These are phyloP conservation scores for Leccinum subatratum DNA, from an alignment of 1,284 basidiomycete genomes.

Conservation along the genomic window DNA sequence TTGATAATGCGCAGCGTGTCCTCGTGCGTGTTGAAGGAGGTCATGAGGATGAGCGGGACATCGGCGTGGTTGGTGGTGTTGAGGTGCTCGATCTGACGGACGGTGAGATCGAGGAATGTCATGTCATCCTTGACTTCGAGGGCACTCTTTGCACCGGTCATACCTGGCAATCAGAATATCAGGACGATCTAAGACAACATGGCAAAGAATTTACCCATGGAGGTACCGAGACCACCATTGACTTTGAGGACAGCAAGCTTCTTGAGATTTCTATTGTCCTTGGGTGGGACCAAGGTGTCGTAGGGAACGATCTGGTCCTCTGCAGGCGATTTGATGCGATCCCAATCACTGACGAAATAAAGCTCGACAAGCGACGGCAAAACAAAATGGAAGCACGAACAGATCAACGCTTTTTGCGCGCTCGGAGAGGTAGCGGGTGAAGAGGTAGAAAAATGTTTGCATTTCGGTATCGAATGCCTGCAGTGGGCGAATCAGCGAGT, in stretches of 20 bases:
- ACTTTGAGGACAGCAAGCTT: slow-evolving; percentile 99
- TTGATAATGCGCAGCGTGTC: slow-evolving; percentile 98
- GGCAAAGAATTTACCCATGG: slow-evolving; percentile 66
- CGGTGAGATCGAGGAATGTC: slow-evolving; percentile 98
- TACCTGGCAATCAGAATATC: slow-evolving; percentile 45
- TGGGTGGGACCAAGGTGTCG: slow-evolving; percentile 59
- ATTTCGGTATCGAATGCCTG: slow-evolving; percentile 97
- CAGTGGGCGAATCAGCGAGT: slow-evolving; percentile 15
- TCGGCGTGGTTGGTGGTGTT: slow-evolving; percentile 71
- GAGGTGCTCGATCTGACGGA: slow-evolving; percentile 92
- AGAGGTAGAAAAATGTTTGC: slow-evolving; percentile 98
- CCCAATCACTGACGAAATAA: slow-evolving; percentile 76
- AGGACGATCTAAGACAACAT: slow-evolving; percentile 2
- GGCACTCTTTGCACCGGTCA: slow-evolving; percentile 91
- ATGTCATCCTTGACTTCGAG: slow-evolving; percentile 95
- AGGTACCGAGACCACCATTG: slow-evolving; percentile 98
- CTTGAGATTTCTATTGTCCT: slow-evolving; percentile 72
- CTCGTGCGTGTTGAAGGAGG: slow-evolving; percentile 99
- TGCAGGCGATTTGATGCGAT: slow-evolving; percentile 92
- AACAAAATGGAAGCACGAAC: slow-evolving; percentile 49
- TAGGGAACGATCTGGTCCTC: slow-evolving; percentile 92
- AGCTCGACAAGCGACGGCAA: slow-evolving; percentile 1
- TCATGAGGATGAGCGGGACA: slow-evolving; percentile 99
- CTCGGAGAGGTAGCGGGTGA: slow-evolving; percentile 95
- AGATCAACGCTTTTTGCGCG: slow-evolving; percentile 93